Percentiles rank a stretch among this genome's conserved stretches.
These are phyloP conservation scores for Sclerotinia glacialis DNA, from an alignment of 2,329 filamentous ascomycete genomes.

Conservation along the genomic window DNA sequence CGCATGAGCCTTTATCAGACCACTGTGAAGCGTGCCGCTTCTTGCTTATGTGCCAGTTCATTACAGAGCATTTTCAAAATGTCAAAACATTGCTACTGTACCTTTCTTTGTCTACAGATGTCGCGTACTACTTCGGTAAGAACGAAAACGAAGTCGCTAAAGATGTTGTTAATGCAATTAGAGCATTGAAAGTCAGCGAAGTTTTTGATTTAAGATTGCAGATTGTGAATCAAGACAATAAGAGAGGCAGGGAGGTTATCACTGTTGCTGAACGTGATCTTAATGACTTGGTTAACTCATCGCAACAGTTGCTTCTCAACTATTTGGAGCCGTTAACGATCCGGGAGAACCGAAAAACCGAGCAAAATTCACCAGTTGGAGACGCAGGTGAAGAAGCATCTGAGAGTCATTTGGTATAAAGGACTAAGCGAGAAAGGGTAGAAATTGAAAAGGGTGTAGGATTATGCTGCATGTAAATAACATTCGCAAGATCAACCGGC, in stretches of 20 bases:
- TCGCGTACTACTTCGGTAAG: background rate
- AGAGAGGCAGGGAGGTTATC: too few species aligned
- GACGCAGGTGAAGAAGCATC: too few species aligned
- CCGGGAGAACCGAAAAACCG: background rate
- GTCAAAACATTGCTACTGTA: background rate
- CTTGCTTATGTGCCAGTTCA: background rate
- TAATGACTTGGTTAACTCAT: background rate
- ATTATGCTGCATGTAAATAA: background rate
- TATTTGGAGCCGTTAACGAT: background rate
- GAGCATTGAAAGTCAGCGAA: background rate
- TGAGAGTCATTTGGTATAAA: background rate
- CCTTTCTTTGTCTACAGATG: background rate
- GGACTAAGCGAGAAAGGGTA: too few species aligned
- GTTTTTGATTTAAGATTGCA: background rate
- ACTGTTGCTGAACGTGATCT: background rate
- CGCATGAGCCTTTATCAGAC: background rate
- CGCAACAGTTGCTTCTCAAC: background rate
- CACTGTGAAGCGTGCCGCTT: slow-evolving; percentile 2
- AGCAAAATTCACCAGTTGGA: background rate
- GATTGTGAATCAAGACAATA: background rate
- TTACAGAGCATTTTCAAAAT: slow-evolving; percentile 6
- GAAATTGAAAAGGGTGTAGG: too few species aligned
- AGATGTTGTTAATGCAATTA: background rate
- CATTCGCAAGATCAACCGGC: background rate
- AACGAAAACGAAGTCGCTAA: background rate